These are phyloP conservation scores for Solanum sejunctum DNA, from an alignment of 257 asterid genomes.

Conservation along the genomic window DNA sequence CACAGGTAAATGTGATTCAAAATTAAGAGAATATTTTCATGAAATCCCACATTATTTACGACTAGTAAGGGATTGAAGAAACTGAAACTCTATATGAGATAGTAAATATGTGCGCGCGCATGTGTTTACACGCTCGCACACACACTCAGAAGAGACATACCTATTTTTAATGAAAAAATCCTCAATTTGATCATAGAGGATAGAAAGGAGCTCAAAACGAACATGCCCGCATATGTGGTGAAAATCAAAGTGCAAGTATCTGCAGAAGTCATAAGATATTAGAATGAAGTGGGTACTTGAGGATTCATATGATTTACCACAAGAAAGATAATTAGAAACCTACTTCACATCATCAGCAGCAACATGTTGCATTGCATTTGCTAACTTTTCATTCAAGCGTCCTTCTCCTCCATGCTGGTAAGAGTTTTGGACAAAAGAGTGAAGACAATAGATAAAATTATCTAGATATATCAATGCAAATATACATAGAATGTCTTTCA, in stretches of 20 bases:
- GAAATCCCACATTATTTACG: not conserved
- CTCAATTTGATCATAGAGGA: slow-evolving; percentile 70
- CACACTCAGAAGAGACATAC: slow-evolving; percentile 20
- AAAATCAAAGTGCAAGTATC: slow-evolving; percentile 92
- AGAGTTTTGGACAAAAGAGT: not conserved
- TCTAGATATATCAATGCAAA: not conserved
- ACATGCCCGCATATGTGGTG: slow-evolving; percentile 86
- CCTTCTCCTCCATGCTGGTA: slow-evolving; percentile 90
- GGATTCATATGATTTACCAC: not conserved
- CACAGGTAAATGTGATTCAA: not conserved
- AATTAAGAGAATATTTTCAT: not conserved
- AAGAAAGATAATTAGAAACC: not conserved
- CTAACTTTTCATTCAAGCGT: slow-evolving; percentile 47
- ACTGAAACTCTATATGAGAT: not conserved
- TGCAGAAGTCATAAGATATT: slow-evolving; percentile 19
- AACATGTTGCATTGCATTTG: slow-evolving; percentile 50
- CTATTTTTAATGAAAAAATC: slow-evolving; percentile 62
- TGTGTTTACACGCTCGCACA: not conserved
- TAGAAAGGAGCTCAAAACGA: slow-evolving; percentile 73
- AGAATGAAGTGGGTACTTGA: slow-evolving; percentile 5
- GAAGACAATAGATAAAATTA: not conserved
- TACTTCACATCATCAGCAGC: slow-evolving; percentile 63
- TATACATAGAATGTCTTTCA: not conserved
- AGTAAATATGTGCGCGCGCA: not conserved
- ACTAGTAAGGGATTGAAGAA: not conserved